Evolutionary conservation across 352 stramenopile species (phyloP).

Genomic region (Phytophthora multivora): DNA sequence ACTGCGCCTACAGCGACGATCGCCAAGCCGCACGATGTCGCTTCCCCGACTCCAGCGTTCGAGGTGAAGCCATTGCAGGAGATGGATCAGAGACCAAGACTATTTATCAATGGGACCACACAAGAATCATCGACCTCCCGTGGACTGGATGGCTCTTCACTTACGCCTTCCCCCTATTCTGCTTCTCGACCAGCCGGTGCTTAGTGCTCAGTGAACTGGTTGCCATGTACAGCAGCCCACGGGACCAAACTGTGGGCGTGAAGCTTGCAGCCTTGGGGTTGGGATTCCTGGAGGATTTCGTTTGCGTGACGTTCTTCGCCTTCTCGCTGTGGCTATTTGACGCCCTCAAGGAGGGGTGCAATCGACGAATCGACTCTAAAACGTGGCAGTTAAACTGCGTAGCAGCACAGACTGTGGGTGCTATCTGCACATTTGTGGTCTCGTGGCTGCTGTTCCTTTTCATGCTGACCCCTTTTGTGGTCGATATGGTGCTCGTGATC

Average conservation of each 20-base stretch:
- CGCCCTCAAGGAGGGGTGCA: not conserved
- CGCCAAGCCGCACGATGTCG: conserved; percentile 1
- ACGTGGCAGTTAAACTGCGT: not conserved
- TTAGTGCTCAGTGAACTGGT: conserved; percentile 10
- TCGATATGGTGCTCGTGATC: conserved; percentile 41
- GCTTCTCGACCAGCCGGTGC: conserved; percentile 18
- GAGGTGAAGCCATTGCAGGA: not conserved
- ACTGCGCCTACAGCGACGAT: not conserved
- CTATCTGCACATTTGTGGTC: conserved; percentile 7
- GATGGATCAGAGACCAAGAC: not conserved
- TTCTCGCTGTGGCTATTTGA: conserved; percentile 28
- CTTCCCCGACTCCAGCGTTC: not conserved
- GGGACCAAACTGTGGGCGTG: not conserved
- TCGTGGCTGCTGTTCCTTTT: conserved; percentile 32
- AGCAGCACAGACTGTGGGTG: not conserved
- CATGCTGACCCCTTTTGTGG: conserved; percentile 31
- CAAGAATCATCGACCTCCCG: not conserved
- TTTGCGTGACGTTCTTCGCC: conserved; percentile 31
- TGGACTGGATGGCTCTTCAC: conserved; percentile 25
- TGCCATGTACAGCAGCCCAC: conserved; percentile 18
- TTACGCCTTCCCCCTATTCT: conserved; percentile 17
- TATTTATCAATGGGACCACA: not conserved
- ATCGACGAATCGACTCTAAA: not conserved
- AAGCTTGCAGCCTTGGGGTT: conserved; percentile 22
- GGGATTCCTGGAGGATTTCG: conserved; percentile 29